Evolutionary conservation across 148 eudicot genomes (phyloP), one percentile per base, ranked within the genome.

Genomic region (Dysphania ambrosioides): DNA sequence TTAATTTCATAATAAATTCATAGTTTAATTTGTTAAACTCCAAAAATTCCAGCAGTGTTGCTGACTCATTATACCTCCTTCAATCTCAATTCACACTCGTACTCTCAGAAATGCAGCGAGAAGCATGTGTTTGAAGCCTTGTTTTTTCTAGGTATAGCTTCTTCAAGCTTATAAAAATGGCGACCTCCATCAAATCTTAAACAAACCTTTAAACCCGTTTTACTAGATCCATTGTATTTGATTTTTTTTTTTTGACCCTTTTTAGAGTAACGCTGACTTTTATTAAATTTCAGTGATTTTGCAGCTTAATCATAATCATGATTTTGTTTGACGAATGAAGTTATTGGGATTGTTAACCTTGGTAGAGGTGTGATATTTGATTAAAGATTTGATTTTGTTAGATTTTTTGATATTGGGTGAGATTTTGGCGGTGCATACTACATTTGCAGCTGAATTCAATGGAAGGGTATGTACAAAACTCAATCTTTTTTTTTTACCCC

Each of bases 401-500:
- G 23, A 18, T n/a, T 27, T 29, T 32, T 18, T 63, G 40, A 18
- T 32, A 59, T 18, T 21, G 53, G 53, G 5, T 65, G 9, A 15
- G 42, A 19, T 19, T 36, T 75, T 66, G 67, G 58, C 29, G 68
- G 32, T 8, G 19, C 66, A 68, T 76, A 29, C 40, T 36, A 4
- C 73, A 58, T 68, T 59, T 68, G 67, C 66, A 19, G 59, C 42
- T 56, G 53, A 5, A 42, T 41, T 70, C 68, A 59, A 80, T 80
- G 83, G 83, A 80, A 35, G 83, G 77, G 83, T 80, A 80, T 57
- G 79, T 66, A 61, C 31, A 47, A 47, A 3, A 47, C 53, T 47
- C 4, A 4, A 15, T 47, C 16, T 47, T 47, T 47, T 47, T 15
- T 15, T 13, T 47, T 47, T 47, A 47, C 13, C 16, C 16, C 53